These are phyloP conservation scores for Saccharomyces hybrid DNA, from an alignment of 1,139 yeast species.

Conservation along the genomic window DNA sequence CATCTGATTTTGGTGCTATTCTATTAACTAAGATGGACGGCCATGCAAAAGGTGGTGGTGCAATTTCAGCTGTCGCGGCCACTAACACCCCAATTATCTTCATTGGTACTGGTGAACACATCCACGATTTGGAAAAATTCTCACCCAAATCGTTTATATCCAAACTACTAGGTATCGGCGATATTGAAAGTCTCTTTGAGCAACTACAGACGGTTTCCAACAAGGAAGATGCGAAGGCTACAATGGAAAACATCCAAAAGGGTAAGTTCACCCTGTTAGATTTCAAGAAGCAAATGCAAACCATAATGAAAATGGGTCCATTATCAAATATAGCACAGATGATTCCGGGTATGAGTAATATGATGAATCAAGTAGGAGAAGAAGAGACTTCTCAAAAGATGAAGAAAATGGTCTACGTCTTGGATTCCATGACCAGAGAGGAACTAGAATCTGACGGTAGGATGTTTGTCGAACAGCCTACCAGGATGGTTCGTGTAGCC, in stretches of 20 bases:
- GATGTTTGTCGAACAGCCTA: constrained; percentile 72
- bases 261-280: constrained; percentile 91
- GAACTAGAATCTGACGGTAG: constrained; percentile 91
- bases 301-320: constrained; percentile 95
- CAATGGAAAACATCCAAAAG: constrained; percentile 87
- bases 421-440: constrained; percentile 93
- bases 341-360: constrained; percentile 90
- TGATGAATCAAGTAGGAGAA: constrained; percentile 84
- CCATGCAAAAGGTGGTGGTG: constrained; percentile 99
- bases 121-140: constrained; percentile 85
- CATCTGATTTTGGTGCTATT: constrained; percentile 90
- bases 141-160: constrained; percentile 86
- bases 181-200: constrained; percentile 87
- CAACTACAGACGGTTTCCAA: constrained; percentile 70
- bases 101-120: constrained; percentile 98
- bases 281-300: constrained; percentile 91
- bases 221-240: constrained; percentile 84
- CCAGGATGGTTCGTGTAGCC: constrained; percentile 83
- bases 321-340: constrained; percentile 85
- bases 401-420: constrained; percentile 82
- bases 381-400: constrained; percentile 79
- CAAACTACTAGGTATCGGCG: constrained; percentile 90
- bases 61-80: constrained; percentile 96
- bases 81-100: constrained; percentile 94
- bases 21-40: constrained; percentile 97